Conservation (phyloP, 2,329 filamentous ascomycete genomes). For the Huntiella omanensis region DNA sequence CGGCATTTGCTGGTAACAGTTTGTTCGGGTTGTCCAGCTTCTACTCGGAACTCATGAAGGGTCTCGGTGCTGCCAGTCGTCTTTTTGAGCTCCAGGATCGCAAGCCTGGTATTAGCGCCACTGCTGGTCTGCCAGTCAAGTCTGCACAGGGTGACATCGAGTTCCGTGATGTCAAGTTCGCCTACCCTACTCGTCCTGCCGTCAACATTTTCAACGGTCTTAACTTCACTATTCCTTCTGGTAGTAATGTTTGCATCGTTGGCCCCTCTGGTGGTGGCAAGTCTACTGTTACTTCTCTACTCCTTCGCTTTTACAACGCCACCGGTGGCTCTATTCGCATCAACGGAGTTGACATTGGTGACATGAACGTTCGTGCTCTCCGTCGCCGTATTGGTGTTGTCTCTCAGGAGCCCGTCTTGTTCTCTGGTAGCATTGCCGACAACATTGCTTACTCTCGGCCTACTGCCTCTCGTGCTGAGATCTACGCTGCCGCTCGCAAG, state of each 20-base stretch:
- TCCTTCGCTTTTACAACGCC: constrained; percentile 81
- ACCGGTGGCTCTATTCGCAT: constrained; percentile 62
- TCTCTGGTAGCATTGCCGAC: constrained; percentile 67
- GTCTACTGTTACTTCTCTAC: constrained; percentile 79
- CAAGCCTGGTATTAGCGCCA: constrained; percentile 69
- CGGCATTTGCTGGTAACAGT: constrained; percentile 66
- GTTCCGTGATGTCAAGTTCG: constrained; percentile 72
- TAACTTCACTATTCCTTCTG: constrained; percentile 78
- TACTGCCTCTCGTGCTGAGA: constrained; percentile 56
- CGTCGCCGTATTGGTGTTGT: constrained; percentile 88
- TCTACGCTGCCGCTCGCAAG: constrained; percentile 69
- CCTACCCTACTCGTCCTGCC: constrained; percentile 83
- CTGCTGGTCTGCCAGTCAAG: constrained; percentile 56
- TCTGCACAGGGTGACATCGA: constrained; percentile 78
- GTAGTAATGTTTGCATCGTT: constrained; percentile 89
- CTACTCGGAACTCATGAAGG: constrained; percentile 98
- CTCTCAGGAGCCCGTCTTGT: constrained; percentile 84
- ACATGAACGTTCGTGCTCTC: constrained; percentile 84
- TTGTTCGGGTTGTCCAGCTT: constrained; percentile 89
- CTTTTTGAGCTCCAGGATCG: constrained; percentile 92
- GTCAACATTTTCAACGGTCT: constrained; percentile 81
- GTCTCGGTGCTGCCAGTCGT: constrained; percentile 86
- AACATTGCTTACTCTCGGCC: constrained; percentile 88
- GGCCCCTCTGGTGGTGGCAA: constrained; percentile 93
- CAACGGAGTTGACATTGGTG: constrained; percentile 62